A percentile compares a stretch with the other conserved stretches of the same genome.
Conservation (phyloP, 805 yeast genomes). For the Wickerhamomyces queroliae region DNA sequence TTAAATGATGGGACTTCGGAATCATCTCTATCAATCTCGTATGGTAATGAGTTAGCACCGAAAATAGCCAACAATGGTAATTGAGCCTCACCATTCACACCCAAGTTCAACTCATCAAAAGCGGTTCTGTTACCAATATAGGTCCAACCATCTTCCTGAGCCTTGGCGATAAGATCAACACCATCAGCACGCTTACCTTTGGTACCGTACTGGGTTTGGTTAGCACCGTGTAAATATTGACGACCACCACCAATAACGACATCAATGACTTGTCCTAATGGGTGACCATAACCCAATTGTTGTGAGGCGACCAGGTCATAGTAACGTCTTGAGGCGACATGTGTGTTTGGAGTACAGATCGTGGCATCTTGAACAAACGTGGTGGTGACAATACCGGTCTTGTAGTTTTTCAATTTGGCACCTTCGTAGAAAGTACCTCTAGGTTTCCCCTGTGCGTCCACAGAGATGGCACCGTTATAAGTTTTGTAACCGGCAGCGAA, state of each 20-base stretch:
- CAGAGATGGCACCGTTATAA: slow-evolving; percentile 92
- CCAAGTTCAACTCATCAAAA: slow-evolving; percentile 50
- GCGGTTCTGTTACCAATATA: slow-evolving; percentile 51
- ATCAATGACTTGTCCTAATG: slow-evolving; percentile 74
- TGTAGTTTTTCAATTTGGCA: slow-evolving; percentile 70
- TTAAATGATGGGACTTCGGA: slow-evolving; percentile 63
- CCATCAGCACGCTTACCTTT: slow-evolving; percentile 65
- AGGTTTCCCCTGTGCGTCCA: slow-evolving; percentile 61
- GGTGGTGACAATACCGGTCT: slow-evolving; percentile 87
- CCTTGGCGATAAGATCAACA: slow-evolving; percentile 59
- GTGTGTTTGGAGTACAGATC: slow-evolving; percentile 83
- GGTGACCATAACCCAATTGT: slow-evolving; percentile 67
- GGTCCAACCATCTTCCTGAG: slow-evolving; percentile 56
- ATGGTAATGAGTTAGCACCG: slow-evolving; percentile 72
- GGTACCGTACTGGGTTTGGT: slow-evolving; percentile 24
- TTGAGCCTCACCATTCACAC: slow-evolving; percentile 45
- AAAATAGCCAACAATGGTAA: slow-evolving; percentile 75
- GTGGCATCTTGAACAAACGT: slow-evolving; percentile 92
- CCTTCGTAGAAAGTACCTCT: slow-evolving; percentile 88
- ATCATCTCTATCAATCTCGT: slow-evolving; percentile 68
- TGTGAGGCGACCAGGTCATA: slow-evolving; percentile 83
- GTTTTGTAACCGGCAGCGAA: slow-evolving; percentile 77
- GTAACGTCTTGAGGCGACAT: slow-evolving; percentile 64
- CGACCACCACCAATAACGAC: slow-evolving; percentile 88
- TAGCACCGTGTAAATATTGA: slow-evolving; percentile 64